phyloP scores from a whole-genome alignment of 805 yeast genomes.

The Danielia reshetovae region DNA sequence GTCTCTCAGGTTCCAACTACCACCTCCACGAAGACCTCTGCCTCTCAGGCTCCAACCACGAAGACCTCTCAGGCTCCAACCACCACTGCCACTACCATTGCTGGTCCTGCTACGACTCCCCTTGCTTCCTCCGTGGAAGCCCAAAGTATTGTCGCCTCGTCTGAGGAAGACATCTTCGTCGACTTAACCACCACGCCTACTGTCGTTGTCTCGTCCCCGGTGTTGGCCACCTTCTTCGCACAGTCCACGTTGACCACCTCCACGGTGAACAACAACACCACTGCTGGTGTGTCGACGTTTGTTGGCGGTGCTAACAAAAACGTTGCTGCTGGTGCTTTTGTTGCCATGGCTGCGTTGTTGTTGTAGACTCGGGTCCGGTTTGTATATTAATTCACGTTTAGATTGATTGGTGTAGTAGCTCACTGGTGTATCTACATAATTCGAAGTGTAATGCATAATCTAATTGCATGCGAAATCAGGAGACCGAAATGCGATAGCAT shows the following conservation, averaged over 20 bases:
- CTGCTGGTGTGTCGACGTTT: conserved; percentile 22
- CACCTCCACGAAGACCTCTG: conserved; percentile 2
- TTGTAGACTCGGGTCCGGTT: conserved; percentile 20
- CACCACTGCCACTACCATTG: conserved; percentile 9
- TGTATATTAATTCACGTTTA: no score
- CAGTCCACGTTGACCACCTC: conserved; percentile 39
- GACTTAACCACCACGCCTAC: conserved; percentile 51
- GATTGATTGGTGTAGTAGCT: no score
- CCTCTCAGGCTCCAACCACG: conserved; percentile 8
- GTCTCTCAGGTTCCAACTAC: conserved; percentile 5
- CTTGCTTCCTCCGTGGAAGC: conserved; percentile 5
- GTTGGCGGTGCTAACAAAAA: conserved; percentile 32
- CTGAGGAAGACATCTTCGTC: conserved; percentile 36
- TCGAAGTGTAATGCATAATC: no score
- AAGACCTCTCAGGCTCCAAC: conserved; percentile 10
- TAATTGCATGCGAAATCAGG: no score
- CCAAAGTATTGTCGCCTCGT: conserved; percentile 11
- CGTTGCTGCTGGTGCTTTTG: conserved; percentile 30
- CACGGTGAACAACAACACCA: conserved; percentile 18
- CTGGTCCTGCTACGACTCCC: conserved; percentile 8
- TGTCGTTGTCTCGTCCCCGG: conserved; percentile 43
- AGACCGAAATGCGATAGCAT: no score
- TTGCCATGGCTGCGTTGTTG: conserved; percentile 36
- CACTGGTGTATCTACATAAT: no score
- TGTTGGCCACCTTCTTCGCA: conserved; percentile 37